These are phyloP conservation scores for Russula sp. DNA, from an alignment of 768 basidiomycete genomes.

Conservation along the genomic window DNA sequence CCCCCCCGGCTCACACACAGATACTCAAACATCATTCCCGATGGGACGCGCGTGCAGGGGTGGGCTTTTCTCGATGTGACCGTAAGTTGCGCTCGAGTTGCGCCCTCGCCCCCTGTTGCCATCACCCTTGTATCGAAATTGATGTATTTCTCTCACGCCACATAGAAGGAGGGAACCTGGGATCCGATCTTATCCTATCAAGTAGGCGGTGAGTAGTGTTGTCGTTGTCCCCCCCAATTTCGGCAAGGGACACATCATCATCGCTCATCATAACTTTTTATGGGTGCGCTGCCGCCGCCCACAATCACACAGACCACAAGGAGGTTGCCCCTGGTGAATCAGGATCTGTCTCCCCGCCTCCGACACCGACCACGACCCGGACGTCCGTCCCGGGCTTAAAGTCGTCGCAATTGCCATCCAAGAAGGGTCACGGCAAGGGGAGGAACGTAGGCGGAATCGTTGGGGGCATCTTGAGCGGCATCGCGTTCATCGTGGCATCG, in stretches of 20 bases:
- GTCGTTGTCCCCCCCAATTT: not conserved
- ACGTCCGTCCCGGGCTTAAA: constrained; percentile 6
- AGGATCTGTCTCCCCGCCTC: not conserved
- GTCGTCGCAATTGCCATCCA: not conserved
- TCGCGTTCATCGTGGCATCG: not conserved
- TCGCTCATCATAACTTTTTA: too few species aligned
- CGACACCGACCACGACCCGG: not conserved
- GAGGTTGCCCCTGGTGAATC: not conserved
- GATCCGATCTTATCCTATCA: constrained; percentile 1
- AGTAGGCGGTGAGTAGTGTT: constrained; percentile 1
- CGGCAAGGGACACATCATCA: too few species aligned
- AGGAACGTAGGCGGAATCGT: not conserved
- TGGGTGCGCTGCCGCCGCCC: not conserved
- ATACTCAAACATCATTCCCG: not conserved
- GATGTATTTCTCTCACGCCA: too few species aligned
- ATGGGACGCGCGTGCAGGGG: not conserved
- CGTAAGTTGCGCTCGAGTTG: not conserved
- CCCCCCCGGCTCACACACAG: too few species aligned
- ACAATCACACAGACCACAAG: not conserved
- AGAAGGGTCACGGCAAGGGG: too few species aligned
- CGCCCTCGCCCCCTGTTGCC: not conserved
- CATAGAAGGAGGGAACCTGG: not conserved
- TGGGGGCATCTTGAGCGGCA: not conserved
- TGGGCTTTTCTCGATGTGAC: constrained; percentile 13
- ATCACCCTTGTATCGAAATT: not conserved